phyloP scores from a whole-genome alignment of 176 grass and related monocot genomes.

The Typha latifolia region DNA sequence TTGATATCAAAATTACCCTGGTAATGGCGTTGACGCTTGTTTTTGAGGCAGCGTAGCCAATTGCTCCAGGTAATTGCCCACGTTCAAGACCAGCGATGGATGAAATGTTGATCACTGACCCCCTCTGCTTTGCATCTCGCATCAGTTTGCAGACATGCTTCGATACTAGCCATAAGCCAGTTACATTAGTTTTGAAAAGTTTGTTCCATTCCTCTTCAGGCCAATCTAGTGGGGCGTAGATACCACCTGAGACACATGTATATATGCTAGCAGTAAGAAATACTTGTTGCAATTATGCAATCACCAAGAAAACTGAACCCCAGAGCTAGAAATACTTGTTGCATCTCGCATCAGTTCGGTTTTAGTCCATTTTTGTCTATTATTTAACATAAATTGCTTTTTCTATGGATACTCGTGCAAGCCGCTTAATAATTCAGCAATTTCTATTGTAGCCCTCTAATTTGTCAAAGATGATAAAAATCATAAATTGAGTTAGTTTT shows the following conservation, averaged over 20 bases:
- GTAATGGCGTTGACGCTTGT: conserved; percentile 19
- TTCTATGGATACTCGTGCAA: too few relatives aligned
- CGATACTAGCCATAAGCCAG: conserved; percentile 33
- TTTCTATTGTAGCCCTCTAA: too few relatives aligned
- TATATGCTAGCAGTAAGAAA: background rate
- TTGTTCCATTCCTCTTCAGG: conserved; percentile 36
- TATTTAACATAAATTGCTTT: too few relatives aligned
- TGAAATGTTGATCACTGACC: conserved; percentile 36
- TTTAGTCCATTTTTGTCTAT: too few relatives aligned
- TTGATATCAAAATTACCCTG: conserved; percentile 13
- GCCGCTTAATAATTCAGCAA: too few relatives aligned
- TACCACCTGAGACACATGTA: conserved; percentile 7
- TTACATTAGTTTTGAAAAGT: conserved; percentile 32
- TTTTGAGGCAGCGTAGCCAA: conserved; percentile 34
- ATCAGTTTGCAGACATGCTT: conserved; percentile 35
- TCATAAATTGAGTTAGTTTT: too few relatives aligned
- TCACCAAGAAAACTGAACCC: too few relatives aligned
- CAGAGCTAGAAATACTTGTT: too few relatives aligned
- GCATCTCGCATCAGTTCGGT: background rate
- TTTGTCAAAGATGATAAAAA: too few relatives aligned
- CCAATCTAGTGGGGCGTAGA: conserved; percentile 35
- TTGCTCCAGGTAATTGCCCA: conserved; percentile 23
- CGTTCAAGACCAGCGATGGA: conserved; percentile 26
- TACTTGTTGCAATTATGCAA: background rate
- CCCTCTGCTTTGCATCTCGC: conserved; percentile 33